These are phyloP conservation scores for Thinopyrum elongatum DNA, from an alignment of 176 grass and related monocot genomes.

Conservation along the genomic window DNA sequence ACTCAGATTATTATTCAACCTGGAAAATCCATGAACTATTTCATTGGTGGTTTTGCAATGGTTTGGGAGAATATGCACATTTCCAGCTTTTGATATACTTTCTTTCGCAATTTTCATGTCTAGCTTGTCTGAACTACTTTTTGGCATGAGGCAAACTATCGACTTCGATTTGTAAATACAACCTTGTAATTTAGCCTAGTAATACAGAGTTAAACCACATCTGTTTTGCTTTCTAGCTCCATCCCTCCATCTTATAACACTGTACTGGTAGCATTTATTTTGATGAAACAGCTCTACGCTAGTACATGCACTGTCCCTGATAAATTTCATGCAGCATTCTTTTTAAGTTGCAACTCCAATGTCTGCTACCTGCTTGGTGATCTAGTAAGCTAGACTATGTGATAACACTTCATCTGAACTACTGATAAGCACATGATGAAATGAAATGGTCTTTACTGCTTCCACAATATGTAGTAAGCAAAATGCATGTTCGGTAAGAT, in stretches of 20 bases:
- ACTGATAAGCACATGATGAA: background rate
- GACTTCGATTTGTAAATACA: background rate
- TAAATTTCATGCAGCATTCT: background rate
- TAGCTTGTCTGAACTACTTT: background rate
- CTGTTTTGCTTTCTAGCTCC: background rate
- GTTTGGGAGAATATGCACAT: background rate
- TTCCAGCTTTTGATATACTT: background rate
- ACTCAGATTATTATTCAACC: too few relatives aligned
- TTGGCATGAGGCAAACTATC: background rate
- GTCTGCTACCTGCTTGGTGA: background rate
- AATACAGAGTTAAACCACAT: background rate
- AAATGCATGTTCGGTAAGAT: too few relatives aligned
- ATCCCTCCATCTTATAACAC: background rate
- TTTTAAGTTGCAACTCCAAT: background rate
- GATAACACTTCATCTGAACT: conserved; percentile 13
- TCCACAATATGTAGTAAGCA: too few relatives aligned
- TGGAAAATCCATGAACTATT: too few relatives aligned
- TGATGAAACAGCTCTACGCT: background rate
- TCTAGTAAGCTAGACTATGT: background rate
- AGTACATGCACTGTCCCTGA: background rate
- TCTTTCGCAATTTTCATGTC: background rate
- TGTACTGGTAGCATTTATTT: background rate
- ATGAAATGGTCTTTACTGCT: too few relatives aligned
- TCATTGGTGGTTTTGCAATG: background rate
- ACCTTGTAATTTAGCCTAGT: background rate